Percentiles rank a stretch among this genome's conserved stretches.
phyloP scores from a whole-genome alignment of 768 basidiomycete genomes.

The Kondoa subrosea region DNA sequence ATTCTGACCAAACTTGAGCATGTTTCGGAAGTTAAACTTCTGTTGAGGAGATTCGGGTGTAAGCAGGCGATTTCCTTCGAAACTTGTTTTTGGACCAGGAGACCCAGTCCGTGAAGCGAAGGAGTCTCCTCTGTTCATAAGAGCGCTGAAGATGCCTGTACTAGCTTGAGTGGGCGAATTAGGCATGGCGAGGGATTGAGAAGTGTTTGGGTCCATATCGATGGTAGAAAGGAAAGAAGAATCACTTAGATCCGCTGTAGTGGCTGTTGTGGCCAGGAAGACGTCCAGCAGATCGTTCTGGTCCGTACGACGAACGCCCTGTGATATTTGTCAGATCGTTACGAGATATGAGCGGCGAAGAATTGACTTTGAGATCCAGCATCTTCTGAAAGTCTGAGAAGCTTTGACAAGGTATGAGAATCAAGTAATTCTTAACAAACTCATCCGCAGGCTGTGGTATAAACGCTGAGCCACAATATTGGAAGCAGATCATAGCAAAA shows the following conservation, averaged over 20 bases:
- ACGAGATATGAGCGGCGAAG: neutral
- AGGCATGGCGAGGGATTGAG: neutral
- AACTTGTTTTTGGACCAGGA: too few relatives aligned
- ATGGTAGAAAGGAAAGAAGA: slow-evolving; percentile 82
- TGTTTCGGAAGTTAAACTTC: neutral
- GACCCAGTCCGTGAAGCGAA: too few relatives aligned
- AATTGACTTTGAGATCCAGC: slow-evolving; percentile 27
- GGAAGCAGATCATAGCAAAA: neutral
- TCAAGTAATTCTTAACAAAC: slow-evolving; percentile 87
- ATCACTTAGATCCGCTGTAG: slow-evolving; percentile 67
- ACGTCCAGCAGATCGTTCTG: slow-evolving; percentile 81
- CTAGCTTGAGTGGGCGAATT: neutral
- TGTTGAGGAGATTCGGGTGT: too few relatives aligned
- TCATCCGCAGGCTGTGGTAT: slow-evolving; percentile 51
- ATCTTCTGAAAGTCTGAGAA: slow-evolving; percentile 99
- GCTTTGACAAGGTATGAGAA: slow-evolving; percentile 82
- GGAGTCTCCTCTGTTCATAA: too few relatives aligned
- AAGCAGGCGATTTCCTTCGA: too few relatives aligned
- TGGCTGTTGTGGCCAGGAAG: slow-evolving; percentile 84
- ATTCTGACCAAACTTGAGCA: neutral
- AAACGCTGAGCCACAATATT: neutral
- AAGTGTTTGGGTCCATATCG: slow-evolving; percentile 58
- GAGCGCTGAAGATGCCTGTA: neutral
- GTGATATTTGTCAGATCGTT: neutral
- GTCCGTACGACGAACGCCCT: slow-evolving; percentile 68